phyloP scores from a whole-genome alignment of 306 rosid species.

The Prunus fruticosa region DNA sequence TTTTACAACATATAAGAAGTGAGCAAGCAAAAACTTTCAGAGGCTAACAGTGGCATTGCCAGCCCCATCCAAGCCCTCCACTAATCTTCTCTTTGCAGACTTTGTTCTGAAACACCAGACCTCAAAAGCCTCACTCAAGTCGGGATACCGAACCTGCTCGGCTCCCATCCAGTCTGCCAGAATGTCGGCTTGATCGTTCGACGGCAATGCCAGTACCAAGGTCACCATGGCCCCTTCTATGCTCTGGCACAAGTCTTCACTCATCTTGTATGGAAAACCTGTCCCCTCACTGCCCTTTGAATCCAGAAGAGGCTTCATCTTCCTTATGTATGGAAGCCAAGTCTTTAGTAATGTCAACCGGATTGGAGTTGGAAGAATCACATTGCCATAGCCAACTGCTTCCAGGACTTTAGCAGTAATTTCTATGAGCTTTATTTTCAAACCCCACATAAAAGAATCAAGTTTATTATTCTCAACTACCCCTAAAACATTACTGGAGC shows the following conservation, averaged over 20 bases:
- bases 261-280: slow-evolving; percentile 63
- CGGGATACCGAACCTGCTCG: slow-evolving; percentile 63
- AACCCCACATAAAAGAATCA: slow-evolving; percentile 71
- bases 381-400: slow-evolving; percentile 88
- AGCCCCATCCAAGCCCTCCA: slow-evolving; percentile 51
- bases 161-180: slow-evolving; percentile 77
- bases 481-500: slow-evolving; percentile 50
- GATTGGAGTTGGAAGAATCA: slow-evolving; percentile 65
- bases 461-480: slow-evolving; percentile 66
- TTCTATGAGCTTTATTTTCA: slow-evolving; percentile 78
- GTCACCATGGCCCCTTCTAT: slow-evolving; percentile 82
- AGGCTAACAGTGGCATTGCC: slow-evolving; percentile 35
- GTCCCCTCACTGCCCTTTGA: slow-evolving; percentile 47
- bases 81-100: slow-evolving; percentile 83
- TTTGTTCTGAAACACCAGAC: slow-evolving; percentile 92
- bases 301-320: slow-evolving; percentile 79
- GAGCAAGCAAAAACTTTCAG: slow-evolving; percentile 16
- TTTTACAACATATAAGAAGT: neutral
- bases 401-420: slow-evolving; percentile 81
- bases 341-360: slow-evolving; percentile 59
- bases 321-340: slow-evolving; percentile 87
- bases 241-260: slow-evolving; percentile 72
- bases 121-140: slow-evolving; percentile 88
- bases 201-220: slow-evolving; percentile 71
- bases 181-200: slow-evolving; percentile 91